Evolutionary conservation across 371 early-diverging fungal species (phyloP).

Genomic region (Syncephalis fuscata): DNA sequence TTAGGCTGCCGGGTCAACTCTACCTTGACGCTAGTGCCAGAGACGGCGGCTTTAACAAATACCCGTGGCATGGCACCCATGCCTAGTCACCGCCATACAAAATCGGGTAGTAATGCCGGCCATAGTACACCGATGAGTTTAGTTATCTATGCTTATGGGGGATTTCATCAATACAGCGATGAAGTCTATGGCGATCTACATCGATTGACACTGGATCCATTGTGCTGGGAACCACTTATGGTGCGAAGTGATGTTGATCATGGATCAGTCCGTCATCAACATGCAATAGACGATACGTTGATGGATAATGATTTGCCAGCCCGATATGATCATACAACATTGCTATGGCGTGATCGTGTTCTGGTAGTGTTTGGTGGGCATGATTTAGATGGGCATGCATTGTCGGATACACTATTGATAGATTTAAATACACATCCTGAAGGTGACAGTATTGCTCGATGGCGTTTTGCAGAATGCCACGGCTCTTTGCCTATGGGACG

Average conservation of each 20-base stretch:
- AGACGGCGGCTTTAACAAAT: background rate
- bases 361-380: slow-evolving; percentile 57
- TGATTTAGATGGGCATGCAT: slow-evolving; percentile 34
- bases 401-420: slow-evolving; percentile 39
- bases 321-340: slow-evolving; percentile 34
- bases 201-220: slow-evolving; percentile 19
- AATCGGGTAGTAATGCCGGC: no score
- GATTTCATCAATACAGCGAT: slow-evolving; percentile 49
- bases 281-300: no score
- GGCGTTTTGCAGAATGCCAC: no score
- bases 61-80: slow-evolving; percentile 1
- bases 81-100: no score
- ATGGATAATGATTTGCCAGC: no score
- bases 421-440: slow-evolving; percentile 38
- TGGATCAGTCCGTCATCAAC: slow-evolving; percentile 20
- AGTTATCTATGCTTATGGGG: slow-evolving; percentile 38
- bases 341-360: slow-evolving; percentile 34
- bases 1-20: slow-evolving; percentile 6
- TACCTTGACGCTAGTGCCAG: slow-evolving; percentile 4
- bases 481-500: slow-evolving; percentile 37
- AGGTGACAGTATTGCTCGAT: slow-evolving; percentile 27
- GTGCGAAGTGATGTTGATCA: slow-evolving; percentile 36
- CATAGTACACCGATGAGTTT: no score
- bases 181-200: slow-evolving; percentile 48
- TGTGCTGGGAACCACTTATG: slow-evolving; percentile 37